Evolutionary conservation across 345 rosid genomes (phyloP), one percentile per base, ranked within the genome.

Genomic region (Syzygium jambos): DNA sequence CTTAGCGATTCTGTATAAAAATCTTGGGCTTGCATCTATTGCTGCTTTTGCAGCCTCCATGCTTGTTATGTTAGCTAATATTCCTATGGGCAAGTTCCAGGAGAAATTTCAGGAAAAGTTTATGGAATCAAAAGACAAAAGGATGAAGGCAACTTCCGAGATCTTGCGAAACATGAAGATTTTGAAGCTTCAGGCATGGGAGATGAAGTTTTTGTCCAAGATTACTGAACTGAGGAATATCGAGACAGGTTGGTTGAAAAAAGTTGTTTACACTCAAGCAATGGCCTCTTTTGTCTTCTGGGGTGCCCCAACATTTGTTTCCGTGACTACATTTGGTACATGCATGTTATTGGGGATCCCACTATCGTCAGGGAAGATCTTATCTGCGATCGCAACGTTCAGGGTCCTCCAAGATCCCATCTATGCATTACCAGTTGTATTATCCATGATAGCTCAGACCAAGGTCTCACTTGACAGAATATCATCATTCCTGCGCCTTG

Each of bases 161-260:
- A 91, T 95, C 77, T 87, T 94, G 84, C 92, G 93, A 87, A 95
- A 94, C 90, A 95, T 95, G 95, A 93, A 94, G 90, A 95, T 93
- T 90, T 95, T 95, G 86, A 95, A 95, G 88, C 95, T 95, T 86
- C 98, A 95, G 82, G 95, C 92, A 21, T 95, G 98, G 96, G 98
- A 95, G 86, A 93, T 94, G 94, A 94, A 93, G 89, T 95, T 95
- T 91, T 84, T 95, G 89, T 92, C 95, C 51, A 95, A 93, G 92
- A 91, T 95, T 84, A 63, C 89, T 9, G 93, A 91, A 49, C 90
- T 94, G 27, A 89, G 95, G 83, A 89, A 89, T 51, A 86, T 65
- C 34, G 95, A 95, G 89, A 89, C 89, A 51, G 93, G 95, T 23
- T 95, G 96, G 96, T 85, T 95, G 87, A 95, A 92, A 65, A 94